Conservation (phyloP, 345 rosid genomes). For the Crucihimalaya himalaica region DNA sequence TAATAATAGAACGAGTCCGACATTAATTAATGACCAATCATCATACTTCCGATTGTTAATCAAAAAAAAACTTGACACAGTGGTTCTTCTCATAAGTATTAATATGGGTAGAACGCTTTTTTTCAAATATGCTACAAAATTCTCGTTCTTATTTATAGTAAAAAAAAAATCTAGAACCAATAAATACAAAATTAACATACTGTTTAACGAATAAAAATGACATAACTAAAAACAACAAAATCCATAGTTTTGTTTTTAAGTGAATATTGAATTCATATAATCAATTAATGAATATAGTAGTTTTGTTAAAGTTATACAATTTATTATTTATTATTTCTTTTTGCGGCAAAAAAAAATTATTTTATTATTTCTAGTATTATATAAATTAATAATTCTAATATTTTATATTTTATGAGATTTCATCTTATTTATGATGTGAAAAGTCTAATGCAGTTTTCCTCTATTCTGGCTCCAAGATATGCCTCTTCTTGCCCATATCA, state of each 20-base stretch:
- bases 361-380: not conserved
- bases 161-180: not conserved
- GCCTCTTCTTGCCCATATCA: too few species aligned
- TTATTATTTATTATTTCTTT: too few species aligned
- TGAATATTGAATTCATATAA: not conserved
- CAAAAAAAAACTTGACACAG: not conserved
- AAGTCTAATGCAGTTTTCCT: too few species aligned
- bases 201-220: not conserved
- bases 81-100: not conserved
- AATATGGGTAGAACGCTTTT: not conserved
- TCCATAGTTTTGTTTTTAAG: not conserved
- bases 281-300: not conserved
- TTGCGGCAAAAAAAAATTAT: too few species aligned
- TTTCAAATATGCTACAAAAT: not conserved
- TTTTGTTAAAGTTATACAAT: not conserved
- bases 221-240: not conserved
- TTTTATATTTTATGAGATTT: too few species aligned
- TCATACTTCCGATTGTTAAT: constrained; percentile 8
- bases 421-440: too few species aligned
- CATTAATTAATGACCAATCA: constrained; percentile 30
- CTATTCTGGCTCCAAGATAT: too few species aligned
- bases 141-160: not conserved
- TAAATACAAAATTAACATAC: not conserved
- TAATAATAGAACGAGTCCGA: not conserved
- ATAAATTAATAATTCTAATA: not conserved